Evolutionary conservation across 129 eudicot species (phyloP), one percentile per base, ranked within the genome.

Genomic region (Pseudognaphalium luteoalbum): DNA sequence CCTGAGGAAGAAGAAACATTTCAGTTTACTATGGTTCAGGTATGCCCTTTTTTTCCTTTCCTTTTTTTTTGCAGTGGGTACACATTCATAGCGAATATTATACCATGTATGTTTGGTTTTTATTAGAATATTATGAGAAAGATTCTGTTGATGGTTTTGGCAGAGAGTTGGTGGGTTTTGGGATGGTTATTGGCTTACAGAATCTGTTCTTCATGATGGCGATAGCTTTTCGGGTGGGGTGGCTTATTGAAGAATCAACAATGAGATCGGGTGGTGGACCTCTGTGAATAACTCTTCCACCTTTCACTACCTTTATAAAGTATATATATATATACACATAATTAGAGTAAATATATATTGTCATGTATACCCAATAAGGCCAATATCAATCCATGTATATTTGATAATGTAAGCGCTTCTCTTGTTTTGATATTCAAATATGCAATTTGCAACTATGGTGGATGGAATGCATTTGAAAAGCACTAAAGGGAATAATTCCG

Each of bases 121-220:
- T 17, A 22, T 68, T 69, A 7, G 3, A 11, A 39, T 3, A 11
- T 19, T 61, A 29, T 35, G 5, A 21, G 10, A n/a, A 66, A 9
- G 67, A 50, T 25, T 60, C 51, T 35, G n/a, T 67, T 56, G 67
- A 54, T 77, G 68, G 25, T 28, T 57, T 74, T 81, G 75, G 75
- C 92, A 91, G 97, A 84, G 92, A 69, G 83, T 94, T 75, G 98
- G 98, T 67, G 97, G 98, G 70, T 85, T 82, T 51, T 91, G 98
- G 98, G 97, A 94, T 77, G 98, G 97, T 11, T 94, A 94, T 76
- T 94, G 98, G 98, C 93, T 94, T 70, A 94, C 98, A 15, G 96
- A 94, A 79, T 88, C 93, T 73, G 57, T 94, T 14, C 96, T 85
- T 75, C 97, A 87, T 39, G 98, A 94, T 58, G 97, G 98, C 59